Base-by-base conservation (phyloP, 192 early-diverging fungal genomes). In the Lobulomyces angularis region DNA sequence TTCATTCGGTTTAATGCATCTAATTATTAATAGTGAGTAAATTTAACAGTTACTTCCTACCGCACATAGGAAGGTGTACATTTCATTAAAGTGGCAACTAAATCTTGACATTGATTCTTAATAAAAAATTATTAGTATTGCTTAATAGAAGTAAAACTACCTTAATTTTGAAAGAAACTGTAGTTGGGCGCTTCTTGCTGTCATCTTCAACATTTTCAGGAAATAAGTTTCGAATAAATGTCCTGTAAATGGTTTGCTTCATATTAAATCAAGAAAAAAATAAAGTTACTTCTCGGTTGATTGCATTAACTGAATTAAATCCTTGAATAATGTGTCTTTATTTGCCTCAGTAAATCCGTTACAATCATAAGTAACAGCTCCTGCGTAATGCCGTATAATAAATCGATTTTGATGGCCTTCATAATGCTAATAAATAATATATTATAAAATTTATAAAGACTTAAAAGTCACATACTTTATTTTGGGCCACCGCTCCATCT, bases 261-360 rank as follows among this genome's bases (percentile, higher is more conserved):
- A n/a, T n/a, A 20, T 5, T 12, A 30, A 50, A 2, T 40, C 23
- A 2, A 9, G 31, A 17, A 35, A 62, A 19, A 17, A 23, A 46
- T 14, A 51, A 14, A 33, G 48, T 32, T 49, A 67, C 61, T 58
- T 55, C 28, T 51, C 45, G 8, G 81, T 86, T 2, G 77, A 65
- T 56, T 88, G 80, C 64, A 86, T 80, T 51, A 92, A 64, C 33
- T 83, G 70, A 25, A 97, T 69, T 32, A 97, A 71, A 60, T 98
- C 95, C 57, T 90, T 90, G 56, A 86, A 68, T 27, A 95, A 71
- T 33, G 86, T 75, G 54, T 98, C 95, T 61, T 97, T 97, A 63
- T 98, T 98, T 54, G 91, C 88, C 58, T 98, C 95, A 0, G 86
- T 89, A 79, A 98, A 95, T 2, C 91, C 90, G 14, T 79, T 72